Conservation (phyloP, 768 basidiomycete species). For the Leccinum sublutescens region DNA sequence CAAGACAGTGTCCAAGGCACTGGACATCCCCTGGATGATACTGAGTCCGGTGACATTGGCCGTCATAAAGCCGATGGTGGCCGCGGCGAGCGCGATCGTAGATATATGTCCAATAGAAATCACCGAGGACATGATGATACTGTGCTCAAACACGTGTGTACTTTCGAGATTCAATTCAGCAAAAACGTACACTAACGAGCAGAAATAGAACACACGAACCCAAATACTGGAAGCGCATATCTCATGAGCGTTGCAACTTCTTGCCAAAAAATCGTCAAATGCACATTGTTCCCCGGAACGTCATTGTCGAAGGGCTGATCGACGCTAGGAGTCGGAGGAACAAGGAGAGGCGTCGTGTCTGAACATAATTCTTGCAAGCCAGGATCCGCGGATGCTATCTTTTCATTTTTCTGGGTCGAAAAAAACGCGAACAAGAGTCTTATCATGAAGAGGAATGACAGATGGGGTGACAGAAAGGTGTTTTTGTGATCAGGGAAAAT, state of each 20-base stretch:
- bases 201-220: slow-evolving; percentile 42
- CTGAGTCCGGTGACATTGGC: slow-evolving; percentile 56
- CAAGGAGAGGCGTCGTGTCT: slow-evolving; percentile 60
- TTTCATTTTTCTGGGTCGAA: not conserved
- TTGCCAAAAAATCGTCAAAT: not conserved
- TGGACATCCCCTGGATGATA: slow-evolving; percentile 79
- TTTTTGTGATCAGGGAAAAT: slow-evolving; percentile 1
- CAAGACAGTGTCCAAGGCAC: slow-evolving; percentile 88
- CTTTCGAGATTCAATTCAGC: slow-evolving; percentile 26
- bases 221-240: slow-evolving; percentile 74
- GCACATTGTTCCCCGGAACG: slow-evolving; percentile 22
- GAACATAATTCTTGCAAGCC: slow-evolving; percentile 11
- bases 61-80: slow-evolving; percentile 72
- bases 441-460: slow-evolving; percentile 1
- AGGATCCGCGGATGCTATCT: slow-evolving; percentile 1
- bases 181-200: not conserved
- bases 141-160: slow-evolving; percentile 82
- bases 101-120: slow-evolving; percentile 92
- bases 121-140: slow-evolving; percentile 80
- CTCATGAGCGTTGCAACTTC: slow-evolving; percentile 46
- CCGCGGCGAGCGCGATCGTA: slow-evolving; percentile 84
- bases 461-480: not conserved
- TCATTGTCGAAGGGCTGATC: slow-evolving; percentile 35
- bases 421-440: slow-evolving; percentile 3
- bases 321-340: slow-evolving; percentile 50